Evolutionary conservation across 2,329 filamentous ascomycete genomes (phyloP), one percentile per base, ranked within the genome.

Genomic region (Neofusicoccum umdonicola): DNA sequence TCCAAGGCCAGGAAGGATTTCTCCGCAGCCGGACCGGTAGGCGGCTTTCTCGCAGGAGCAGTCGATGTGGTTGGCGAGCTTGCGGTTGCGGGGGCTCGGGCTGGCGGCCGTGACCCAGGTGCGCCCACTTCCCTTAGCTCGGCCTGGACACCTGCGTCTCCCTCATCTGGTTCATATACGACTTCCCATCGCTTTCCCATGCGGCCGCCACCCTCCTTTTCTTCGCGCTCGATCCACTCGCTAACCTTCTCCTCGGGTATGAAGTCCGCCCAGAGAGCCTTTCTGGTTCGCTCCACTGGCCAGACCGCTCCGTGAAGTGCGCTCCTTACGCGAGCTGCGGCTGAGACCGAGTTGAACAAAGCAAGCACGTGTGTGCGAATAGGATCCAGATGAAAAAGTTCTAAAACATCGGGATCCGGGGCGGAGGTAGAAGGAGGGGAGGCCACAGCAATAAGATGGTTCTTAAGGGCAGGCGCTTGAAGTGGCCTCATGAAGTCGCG

Each of bases 321-420:
- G 9, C 87, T 84, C 56, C 94, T 90, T 8, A 91, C 93, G 22
- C 92, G 86, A 0, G 89, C 87, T 3, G 95, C 95, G 3, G 90
- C 88, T 2, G 88, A 81, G 9, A 87, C 81, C 51, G 83, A 89
- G 50, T 82, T 80, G 74, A 98, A 94, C 27, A 86, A 81, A 42
- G 89, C 90, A 72, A 97, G 91, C 8, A 92, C 92, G 75, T 99
- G 95, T 0, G 93, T 96, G 68, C 91, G 89, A 71, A 98, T 91
- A 37, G 84, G 83, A 74, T 98, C 94, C 44, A 98, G 83, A 73
- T 91, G 92, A 72, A 96, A 92, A 31, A 86, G 81, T 19, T 84
- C 78, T 44, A 97, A 81, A 12, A 86, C 78, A 41, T 85, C 81
- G 5, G 84, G 75, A 57, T 88, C 81, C 4, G 73, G 71, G 1